Base-by-base conservation (phyloP, 2,329 filamentous ascomycete species). In the Colletotrichum destructivum region DNA sequence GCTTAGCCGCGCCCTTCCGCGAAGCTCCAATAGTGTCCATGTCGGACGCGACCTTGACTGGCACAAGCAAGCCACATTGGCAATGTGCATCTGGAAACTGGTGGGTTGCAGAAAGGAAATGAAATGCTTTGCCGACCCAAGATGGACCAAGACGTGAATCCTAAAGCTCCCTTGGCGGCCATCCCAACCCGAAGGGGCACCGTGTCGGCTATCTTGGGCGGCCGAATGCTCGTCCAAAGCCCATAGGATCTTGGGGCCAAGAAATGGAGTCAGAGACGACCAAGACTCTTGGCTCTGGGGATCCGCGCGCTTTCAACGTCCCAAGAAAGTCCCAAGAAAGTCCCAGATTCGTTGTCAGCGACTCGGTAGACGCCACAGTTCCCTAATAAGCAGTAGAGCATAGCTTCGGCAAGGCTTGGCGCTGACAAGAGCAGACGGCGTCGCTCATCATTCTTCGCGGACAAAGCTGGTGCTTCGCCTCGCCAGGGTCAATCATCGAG, bases 1-100 rank as follows among this genome's bases (percentile, higher is more conserved):
- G 44, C 61, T 61, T 72, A 72, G 70, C 56, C 70, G 70, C 70
- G 70, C 61, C 70, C 70, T 71, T 62, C 61, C 70, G 70, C 66
- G 47, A 66, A 40, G 47, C 38, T 21, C 35, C n/a, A 69, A 60
- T 44, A 38, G 40, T 18, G 3, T 42, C 23, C 49, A 21, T 57
- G 35, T 23, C 16, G 42, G 47, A 61, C 15, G n/a, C 46, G 42
- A 35, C 21, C 56, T 35, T 71, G 44, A 40, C 42, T 71, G 44
- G 47, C 35, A 66, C 23, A 66, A 44, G 51, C 66, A 21, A 71
- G 44, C 70, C 70, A 46, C 66, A 62, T 52, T 51, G 51, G 11
- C 15, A 21, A 18, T 46, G 54, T 40, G 26, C 42, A 35, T 55
- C 6, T 5, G 23, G 46, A 9, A 23, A 31, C 46, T 51, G 69